These are phyloP conservation scores for Carallia brachiata DNA, from an alignment of 345 rosid genomes.

Conservation along the genomic window DNA sequence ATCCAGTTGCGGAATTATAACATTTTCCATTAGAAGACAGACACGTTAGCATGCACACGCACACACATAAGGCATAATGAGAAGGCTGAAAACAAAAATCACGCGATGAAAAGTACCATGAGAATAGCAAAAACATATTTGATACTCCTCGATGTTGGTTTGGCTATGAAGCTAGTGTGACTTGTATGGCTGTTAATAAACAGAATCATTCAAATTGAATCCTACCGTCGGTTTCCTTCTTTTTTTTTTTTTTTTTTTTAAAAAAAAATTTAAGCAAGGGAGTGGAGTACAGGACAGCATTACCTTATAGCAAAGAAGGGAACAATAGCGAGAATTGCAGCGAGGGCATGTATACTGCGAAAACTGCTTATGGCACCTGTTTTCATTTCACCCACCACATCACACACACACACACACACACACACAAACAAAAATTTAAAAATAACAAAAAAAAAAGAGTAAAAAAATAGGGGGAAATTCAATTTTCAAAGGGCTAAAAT, in stretches of 20 bases:
- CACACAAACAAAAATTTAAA: background rate
- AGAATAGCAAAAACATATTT: too few relatives aligned
- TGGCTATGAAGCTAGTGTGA: background rate
- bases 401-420: background rate
- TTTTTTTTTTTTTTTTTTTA: too few relatives aligned
- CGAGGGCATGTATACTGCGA: slow-evolving; percentile 94
- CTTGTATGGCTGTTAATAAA: background rate
- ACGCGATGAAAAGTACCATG: too few relatives aligned
- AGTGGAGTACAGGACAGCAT: background rate
- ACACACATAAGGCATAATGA: too few relatives aligned
- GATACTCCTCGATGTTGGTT: too few relatives aligned
- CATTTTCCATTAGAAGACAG: too few relatives aligned
- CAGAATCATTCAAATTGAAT: background rate
- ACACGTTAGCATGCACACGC: too few relatives aligned
- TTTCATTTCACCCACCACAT: background rate
- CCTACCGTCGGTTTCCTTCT: background rate
- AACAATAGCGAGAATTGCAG: slow-evolving; percentile 86
- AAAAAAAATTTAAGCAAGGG: too few relatives aligned
- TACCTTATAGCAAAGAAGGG: slow-evolving; percentile 64
- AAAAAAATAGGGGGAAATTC: background rate
- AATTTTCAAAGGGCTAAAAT: too few relatives aligned
- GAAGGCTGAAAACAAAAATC: too few relatives aligned
- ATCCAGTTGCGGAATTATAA: too few relatives aligned
- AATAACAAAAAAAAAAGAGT: background rate
- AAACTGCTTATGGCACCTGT: slow-evolving; percentile 82